Percentiles rank a stretch among this genome's conserved stretches.
phyloP scores from a whole-genome alignment of 176 grass and related monocot species.

The Poa pratensis region DNA sequence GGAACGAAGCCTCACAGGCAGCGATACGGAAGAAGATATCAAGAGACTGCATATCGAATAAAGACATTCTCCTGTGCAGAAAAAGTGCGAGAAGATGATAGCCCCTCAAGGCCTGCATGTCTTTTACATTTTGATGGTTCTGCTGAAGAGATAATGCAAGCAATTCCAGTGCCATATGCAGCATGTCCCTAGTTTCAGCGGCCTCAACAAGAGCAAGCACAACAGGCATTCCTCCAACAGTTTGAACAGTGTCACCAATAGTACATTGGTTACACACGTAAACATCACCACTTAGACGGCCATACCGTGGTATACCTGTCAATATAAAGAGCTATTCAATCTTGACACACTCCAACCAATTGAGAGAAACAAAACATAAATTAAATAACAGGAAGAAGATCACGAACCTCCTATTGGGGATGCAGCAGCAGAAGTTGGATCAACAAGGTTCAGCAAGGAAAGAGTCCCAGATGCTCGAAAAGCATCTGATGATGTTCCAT shows the following conservation, averaged over 20 bases:
- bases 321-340: constrained; percentile 47
- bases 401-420: constrained; percentile 92
- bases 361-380: constrained; percentile 45
- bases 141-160: constrained; percentile 93
- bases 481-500: constrained; percentile 96
- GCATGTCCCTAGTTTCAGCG: constrained; percentile 90
- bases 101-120: constrained; percentile 90
- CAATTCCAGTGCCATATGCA: constrained; percentile 93
- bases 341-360: constrained; percentile 35
- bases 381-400: constrained; percentile 35
- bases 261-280: constrained; percentile 92
- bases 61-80: constrained; percentile 80
- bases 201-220: constrained; percentile 94
- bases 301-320: constrained; percentile 97
- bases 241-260: constrained; percentile 95
- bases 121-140: constrained; percentile 87
- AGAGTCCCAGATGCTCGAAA: constrained; percentile 93
- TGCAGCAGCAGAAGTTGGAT: constrained; percentile 96
- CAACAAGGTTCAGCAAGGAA: constrained; percentile 96
- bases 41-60: constrained; percentile 98
- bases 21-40: constrained; percentile 99
- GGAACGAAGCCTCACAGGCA: constrained; percentile 96
- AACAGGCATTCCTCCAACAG: constrained; percentile 93
- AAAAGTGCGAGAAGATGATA: constrained; percentile 98
- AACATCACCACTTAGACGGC: constrained; percentile 89